Evolutionary conservation across 78 protist genomes (phyloP), one percentile per base, ranked within the genome.

Genomic region (Dictyostelium discoideum): DNA sequence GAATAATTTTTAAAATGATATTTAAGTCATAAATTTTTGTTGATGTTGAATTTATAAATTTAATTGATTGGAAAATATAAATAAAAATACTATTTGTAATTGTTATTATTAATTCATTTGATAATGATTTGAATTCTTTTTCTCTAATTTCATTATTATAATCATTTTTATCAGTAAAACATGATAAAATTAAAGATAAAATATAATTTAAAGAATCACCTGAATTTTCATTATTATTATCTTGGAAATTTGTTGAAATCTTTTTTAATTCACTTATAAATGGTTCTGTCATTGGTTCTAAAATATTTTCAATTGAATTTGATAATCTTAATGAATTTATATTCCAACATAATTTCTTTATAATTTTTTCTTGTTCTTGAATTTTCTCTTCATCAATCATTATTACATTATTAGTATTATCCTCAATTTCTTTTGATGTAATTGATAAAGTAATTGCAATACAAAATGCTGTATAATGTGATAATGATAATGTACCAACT

Each of bases 381-480:
- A 18, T 79, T 3, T 10, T 44, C n/a, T 81, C 85, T 13, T 26
- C 32, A n/a, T 39, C n/a, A 10, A 18, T 48, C 6, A 79, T 44
- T 13, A 39, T 42, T 1, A 2, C 32, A 44, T 79, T 13, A 29
- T 24, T 32, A 32, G 37, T 44, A 5, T 67, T 4, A 22, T n/a
- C 65, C 40, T 54, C 65, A 50, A 9, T 39, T 44, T 13, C 72
- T 26, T 14, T 9, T 90, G 88, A 50, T 48, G 81, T 82, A 37
- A 82, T 82, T 80, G 94, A 60, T 20, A 90, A 54, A 29, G 78
- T 57, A 67, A 82, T 82, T 46, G 94, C 77, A 22, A 82, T 54
- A 72, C 88, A 82, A 72, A 90, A 90, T 44, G 94, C 86, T 10
- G 82, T 44, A 72, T 90, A 90, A 50, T 90, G 77, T n/a, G 16